A percentile compares a stretch with the other conserved stretches of the same genome.
These are phyloP conservation scores for Moricandia arvensis DNA, from an alignment of 345 rosid genomes.

Conservation along the genomic window DNA sequence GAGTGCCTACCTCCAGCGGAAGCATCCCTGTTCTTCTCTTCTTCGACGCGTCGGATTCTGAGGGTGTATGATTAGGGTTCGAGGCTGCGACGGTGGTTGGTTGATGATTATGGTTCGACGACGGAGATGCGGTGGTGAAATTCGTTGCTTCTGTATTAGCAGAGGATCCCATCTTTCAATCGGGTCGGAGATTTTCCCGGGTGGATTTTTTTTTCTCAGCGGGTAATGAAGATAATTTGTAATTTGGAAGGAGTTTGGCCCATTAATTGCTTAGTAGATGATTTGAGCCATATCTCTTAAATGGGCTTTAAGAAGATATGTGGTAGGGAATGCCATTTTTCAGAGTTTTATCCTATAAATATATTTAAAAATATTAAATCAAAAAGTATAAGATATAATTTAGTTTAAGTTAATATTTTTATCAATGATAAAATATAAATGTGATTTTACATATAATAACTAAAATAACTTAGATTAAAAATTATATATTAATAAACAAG, in stretches of 20 bases:
- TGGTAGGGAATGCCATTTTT: too few species aligned
- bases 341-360: neutral
- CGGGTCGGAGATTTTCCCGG: slow-evolving; percentile 10
- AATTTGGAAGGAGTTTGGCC: neutral
- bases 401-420: too few species aligned
- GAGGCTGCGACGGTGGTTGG: slow-evolving; percentile 25
- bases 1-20: slow-evolving; percentile 94
- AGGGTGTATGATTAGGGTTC: slow-evolving; percentile 21
- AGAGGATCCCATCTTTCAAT: slow-evolving; percentile 65
- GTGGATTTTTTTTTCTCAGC: slow-evolving; percentile 4
- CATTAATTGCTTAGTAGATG: neutral
- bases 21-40: slow-evolving; percentile 62
- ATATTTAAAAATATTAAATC: too few species aligned
- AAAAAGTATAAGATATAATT: too few species aligned
- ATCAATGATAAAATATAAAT: neutral
- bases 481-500: too few species aligned
- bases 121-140: slow-evolving; percentile 37
- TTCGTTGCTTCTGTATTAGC: slow-evolving; percentile 59
- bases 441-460: too few species aligned
- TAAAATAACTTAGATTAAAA: too few species aligned
- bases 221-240: neutral
- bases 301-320: neutral
- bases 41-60: slow-evolving; percentile 56
- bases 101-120: slow-evolving; percentile 37
- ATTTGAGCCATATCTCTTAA: neutral